Evolutionary conservation across 2,329 filamentous ascomycete genomes (phyloP).

Genomic region (Mycosphaerella sp.): DNA sequence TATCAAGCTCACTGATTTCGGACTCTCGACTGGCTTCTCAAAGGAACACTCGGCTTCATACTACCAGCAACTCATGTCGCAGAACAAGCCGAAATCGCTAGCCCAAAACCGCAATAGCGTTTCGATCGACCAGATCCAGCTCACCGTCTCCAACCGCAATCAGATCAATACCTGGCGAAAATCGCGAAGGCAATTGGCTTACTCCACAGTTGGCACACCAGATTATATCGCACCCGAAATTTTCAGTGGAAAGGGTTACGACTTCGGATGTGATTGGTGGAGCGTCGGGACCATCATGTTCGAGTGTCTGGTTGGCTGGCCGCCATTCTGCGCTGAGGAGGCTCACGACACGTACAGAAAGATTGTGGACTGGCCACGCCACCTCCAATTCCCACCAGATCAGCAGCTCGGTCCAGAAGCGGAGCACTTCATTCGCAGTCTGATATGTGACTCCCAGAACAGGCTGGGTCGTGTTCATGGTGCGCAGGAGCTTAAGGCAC

Average conservation of each 20-base stretch:
- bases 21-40: conserved; percentile 94
- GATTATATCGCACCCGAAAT: conserved; percentile 99
- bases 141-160: conserved; percentile 94
- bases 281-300: conserved; percentile 99
- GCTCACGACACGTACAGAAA: conserved; percentile 97
- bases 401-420: conserved; percentile 82
- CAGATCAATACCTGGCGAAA: conserved; percentile 99
- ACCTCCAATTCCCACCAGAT: conserved; percentile 94
- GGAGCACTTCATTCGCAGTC: conserved; percentile 84
- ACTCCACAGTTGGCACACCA: conserved; percentile 95
- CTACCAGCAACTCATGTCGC: conserved; percentile 89
- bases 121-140: conserved; percentile 93
- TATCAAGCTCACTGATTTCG: conserved; percentile 97
- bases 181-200: conserved; percentile 89
- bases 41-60: conserved; percentile 97
- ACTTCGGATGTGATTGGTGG: conserved; percentile 99
- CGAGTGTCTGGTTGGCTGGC: conserved; percentile 97
- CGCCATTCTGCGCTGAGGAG: conserved; percentile 96
- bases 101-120: conserved; percentile 78
- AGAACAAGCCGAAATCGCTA: conserved; percentile 38
- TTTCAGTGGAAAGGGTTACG: conserved; percentile 93
- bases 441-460: conserved; percentile 90
- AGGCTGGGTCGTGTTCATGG: conserved; percentile 77
- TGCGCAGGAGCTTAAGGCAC: conserved; percentile 85
- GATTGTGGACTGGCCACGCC: conserved; percentile 97